These are phyloP conservation scores for Solanum ossicruentum DNA, from an alignment of 257 asterid species.

Conservation along the genomic window DNA sequence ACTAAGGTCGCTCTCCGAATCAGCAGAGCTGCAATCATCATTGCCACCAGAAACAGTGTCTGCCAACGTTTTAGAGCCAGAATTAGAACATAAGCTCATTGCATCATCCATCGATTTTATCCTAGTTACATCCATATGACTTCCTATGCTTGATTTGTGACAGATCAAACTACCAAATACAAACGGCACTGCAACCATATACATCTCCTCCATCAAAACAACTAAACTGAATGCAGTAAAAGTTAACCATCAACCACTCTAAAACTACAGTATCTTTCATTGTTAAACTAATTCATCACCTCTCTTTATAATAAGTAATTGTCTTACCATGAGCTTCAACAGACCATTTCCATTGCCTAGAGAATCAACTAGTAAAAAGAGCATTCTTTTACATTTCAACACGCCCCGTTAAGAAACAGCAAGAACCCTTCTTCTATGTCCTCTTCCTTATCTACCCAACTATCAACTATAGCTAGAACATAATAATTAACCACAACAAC, in stretches of 20 bases:
- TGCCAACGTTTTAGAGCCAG: conserved; percentile 20
- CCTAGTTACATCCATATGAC: conserved; percentile 30
- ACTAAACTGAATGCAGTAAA: conserved; percentile 20
- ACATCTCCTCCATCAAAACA: conserved; percentile 39
- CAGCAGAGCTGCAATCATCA: conserved; percentile 8
- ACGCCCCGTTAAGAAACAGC: conserved; percentile 7
- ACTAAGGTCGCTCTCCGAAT: conserved; percentile 14
- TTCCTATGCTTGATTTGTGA: conserved; percentile 17
- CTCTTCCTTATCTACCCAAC: conserved; percentile 17
- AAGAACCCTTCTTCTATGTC: conserved; percentile 12
- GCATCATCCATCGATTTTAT: conserved; percentile 31
- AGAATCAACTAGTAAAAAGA: conserved; percentile 6
- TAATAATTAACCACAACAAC: conserved; percentile 9
- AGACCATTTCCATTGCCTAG: conserved; percentile 25
- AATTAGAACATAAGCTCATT: conserved; percentile 13
- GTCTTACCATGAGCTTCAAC: conserved; percentile 7
- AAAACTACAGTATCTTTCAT: conserved; percentile 38
- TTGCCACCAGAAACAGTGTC: conserved; percentile 18
- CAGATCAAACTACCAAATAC: conserved; percentile 31
- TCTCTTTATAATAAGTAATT: conserved; percentile 14
- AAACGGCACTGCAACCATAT: conserved; percentile 45
- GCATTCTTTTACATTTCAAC: conserved; percentile 6
- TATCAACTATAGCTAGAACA: conserved; percentile 7
- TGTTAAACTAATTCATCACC: conserved; percentile 32
- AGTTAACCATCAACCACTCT: conserved; percentile 31